Conservation (phyloP, 495 filamentous ascomycete genomes). For the Penicillium subrubescens region DNA sequence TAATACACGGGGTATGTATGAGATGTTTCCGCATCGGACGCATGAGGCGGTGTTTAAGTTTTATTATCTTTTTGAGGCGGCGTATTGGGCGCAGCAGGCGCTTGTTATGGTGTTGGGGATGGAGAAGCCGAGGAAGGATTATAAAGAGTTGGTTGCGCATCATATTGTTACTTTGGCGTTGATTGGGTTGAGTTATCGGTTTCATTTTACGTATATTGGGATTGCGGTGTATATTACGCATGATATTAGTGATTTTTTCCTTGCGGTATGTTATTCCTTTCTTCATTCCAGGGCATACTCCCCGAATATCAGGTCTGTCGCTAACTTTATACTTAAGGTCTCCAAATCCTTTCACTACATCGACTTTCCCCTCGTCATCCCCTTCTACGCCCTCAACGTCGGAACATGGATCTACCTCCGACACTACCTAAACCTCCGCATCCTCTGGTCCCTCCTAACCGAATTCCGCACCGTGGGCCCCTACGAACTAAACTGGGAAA, state of each 20-base stretch:
- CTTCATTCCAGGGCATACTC: too few species aligned
- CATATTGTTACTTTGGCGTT: conserved; percentile 82
- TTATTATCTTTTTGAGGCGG: conserved; percentile 88
- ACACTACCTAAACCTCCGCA: conserved; percentile 81
- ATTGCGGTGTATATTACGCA: conserved; percentile 89
- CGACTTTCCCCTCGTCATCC: conserved; percentile 66
- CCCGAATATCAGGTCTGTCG: background rate
- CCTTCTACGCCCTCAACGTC: conserved; percentile 78
- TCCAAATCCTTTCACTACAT: conserved; percentile 89
- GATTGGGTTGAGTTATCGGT: conserved; percentile 82
- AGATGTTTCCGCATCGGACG: conserved; percentile 75
- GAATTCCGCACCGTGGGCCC: conserved; percentile 81
- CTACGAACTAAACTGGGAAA: conserved; percentile 76
- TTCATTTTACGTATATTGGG: conserved; percentile 93
- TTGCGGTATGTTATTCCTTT: conserved; percentile 65
- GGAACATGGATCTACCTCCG: conserved; percentile 82
- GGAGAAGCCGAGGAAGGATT: conserved; percentile 89
- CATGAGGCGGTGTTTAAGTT: conserved; percentile 81
- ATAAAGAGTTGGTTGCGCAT: conserved; percentile 82
- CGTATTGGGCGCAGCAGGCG: conserved; percentile 89
- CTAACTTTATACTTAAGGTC: conserved; percentile 47
- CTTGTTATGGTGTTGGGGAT: conserved; percentile 78
- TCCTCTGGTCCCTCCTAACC: conserved; percentile 74
- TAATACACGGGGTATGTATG: conserved; percentile 80
- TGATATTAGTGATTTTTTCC: conserved; percentile 90